Evolutionary conservation across 805 yeast genomes (phyloP), one percentile per base, ranked within the genome.

Genomic region (Candida pini): DNA sequence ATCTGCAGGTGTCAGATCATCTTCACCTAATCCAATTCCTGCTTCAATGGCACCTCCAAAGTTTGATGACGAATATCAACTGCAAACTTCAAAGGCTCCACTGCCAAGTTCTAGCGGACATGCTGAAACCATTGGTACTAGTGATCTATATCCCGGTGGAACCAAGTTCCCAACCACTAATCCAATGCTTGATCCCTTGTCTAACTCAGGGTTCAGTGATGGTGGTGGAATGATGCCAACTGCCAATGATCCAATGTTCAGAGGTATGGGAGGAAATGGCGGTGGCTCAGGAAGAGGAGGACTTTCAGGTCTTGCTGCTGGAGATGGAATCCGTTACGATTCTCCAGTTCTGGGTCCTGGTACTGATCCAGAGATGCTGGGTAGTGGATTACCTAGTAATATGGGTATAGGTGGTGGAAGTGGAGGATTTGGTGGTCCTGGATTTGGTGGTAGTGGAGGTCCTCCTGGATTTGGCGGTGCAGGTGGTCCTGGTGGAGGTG

Each of bases 161-260:
- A 34, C 41, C 13, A 52, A 56, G 35, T 49, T 68, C 34, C 80
- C 80, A 4, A 42, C 46, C 2, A 40, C 71, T 42, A 54, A 54
- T 36, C 73, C 75, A 1, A 64, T 45, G 28, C 25, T 68, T 4
- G 76, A 70, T 43, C 76, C 76, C 4, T 43, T 53, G 6, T 36
- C 45, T 3, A 22, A 22, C 8, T 13, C 31, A 40, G 0, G 35
- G 40, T 20, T 20, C 13, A 12, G 16, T 14, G 47, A 43, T 9
- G 58, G 53, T 19, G 73, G 75, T 10, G 82, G 81, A 0, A 75
- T 76, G 82, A 56, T 69, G 35, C 76, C 78, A 1, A 63, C 71
- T 4, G 47, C 62, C 2, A 51, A 67, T 28, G 79, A 76, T 47
- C 81, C 80, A 1, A 36, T 76, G 7, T 76, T 76, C 44, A 34